Conservation (phyloP, 2,329 filamentous ascomycete genomes). For the Sporothrix humicola region DNA sequence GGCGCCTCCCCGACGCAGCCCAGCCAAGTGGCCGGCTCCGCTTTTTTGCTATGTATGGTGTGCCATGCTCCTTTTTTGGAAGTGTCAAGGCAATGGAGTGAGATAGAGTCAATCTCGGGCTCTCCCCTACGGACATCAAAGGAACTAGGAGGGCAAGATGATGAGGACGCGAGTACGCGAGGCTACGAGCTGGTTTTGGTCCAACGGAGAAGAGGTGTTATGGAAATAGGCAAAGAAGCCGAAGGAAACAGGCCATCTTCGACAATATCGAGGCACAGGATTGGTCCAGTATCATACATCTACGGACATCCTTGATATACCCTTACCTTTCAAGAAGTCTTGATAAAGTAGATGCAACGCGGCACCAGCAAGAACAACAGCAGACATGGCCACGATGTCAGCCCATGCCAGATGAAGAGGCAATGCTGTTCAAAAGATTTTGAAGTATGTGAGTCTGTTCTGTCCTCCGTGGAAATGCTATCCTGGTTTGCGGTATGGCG, state of each 20-base stretch:
- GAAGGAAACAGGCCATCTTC: background rate
- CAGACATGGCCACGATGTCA: background rate
- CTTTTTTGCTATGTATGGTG: background rate
- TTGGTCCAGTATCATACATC: background rate
- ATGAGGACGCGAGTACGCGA: background rate
- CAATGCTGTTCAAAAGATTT: background rate
- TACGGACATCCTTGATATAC: background rate
- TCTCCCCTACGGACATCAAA: conserved; percentile 24
- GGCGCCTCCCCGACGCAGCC: background rate
- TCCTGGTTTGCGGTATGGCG: conserved; percentile 18
- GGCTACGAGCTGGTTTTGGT: background rate
- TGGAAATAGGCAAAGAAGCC: background rate
- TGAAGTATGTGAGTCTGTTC: background rate
- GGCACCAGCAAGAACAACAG: background rate
- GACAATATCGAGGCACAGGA: background rate
- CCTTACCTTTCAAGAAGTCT: conserved; percentile 7
- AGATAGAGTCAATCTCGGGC: background rate
- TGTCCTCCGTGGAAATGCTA: background rate
- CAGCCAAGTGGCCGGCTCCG: background rate
- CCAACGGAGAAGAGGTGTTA: background rate
- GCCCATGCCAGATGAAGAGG: background rate
- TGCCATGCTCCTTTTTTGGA: background rate
- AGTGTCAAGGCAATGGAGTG: no score
- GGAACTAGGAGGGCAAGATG: background rate
- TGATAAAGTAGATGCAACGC: background rate